Conservation (phyloP, 2,329 filamentous ascomycete species). For the Penicillium griseofulvum region DNA sequence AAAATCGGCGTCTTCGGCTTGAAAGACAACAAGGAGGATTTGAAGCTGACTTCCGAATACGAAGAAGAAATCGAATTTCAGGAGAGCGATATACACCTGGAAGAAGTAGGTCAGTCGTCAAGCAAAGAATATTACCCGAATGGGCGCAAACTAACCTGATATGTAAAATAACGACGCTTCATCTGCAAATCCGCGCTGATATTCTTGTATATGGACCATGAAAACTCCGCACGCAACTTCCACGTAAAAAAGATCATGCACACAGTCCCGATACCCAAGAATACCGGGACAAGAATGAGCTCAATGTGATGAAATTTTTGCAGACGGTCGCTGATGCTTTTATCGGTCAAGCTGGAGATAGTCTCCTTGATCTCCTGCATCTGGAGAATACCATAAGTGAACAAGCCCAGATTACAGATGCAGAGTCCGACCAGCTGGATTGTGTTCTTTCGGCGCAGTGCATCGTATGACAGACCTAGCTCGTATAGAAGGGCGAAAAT, state of each 20-base stretch:
- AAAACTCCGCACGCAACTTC: constrained; percentile 20
- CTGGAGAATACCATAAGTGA: constrained; percentile 17
- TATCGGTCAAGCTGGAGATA: background rate
- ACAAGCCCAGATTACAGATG: constrained; percentile 19
- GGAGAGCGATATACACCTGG: constrained; percentile 20
- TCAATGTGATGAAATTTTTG: constrained; percentile 10
- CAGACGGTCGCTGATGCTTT: background rate
- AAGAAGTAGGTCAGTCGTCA: background rate
- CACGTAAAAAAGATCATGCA: constrained; percentile 19
- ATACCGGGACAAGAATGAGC: constrained; percentile 17
- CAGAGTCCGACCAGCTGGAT: constrained; percentile 21
- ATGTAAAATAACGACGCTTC: constrained; percentile 20
- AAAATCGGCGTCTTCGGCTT: constrained; percentile 11
- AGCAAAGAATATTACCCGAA: too few relatives aligned
- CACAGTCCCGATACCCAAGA: constrained; percentile 13
- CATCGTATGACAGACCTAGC: constrained; percentile 20
- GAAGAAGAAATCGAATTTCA: constrained; percentile 24
- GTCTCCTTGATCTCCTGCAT: constrained; percentile 16
- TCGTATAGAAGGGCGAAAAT: constrained; percentile 23
- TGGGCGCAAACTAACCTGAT: constrained; percentile 11
- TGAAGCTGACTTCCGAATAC: constrained; percentile 22
- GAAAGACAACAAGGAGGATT: constrained; percentile 15
- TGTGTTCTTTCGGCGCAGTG: constrained; percentile 19
- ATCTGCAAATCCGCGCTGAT: constrained; percentile 23
- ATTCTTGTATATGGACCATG: constrained; percentile 23